phyloP scores from a whole-genome alignment of 2,329 filamentous ascomycete species.

The Trichoderma cornu-damae region DNA sequence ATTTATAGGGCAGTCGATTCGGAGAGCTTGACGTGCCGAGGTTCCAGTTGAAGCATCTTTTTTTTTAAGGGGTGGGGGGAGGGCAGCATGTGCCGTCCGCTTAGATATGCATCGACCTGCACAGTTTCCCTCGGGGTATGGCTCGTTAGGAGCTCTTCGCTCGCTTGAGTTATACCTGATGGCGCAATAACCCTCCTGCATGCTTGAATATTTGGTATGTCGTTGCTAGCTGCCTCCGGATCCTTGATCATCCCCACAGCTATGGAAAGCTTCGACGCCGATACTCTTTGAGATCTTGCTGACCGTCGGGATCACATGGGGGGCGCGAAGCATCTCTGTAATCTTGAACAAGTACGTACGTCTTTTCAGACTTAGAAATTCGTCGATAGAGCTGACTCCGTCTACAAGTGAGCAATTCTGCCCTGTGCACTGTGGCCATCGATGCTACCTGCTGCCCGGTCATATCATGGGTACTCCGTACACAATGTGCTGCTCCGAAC shows the following conservation, averaged over 20 bases:
- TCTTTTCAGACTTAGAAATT: background rate
- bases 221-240: background rate
- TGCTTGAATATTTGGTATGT: background rate
- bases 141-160: background rate
- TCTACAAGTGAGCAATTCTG: background rate
- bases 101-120: background rate
- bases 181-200: background rate
- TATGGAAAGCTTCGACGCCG: conserved; percentile 7
- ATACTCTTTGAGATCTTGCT: conserved; percentile 5
- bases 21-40: background rate
- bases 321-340: no score
- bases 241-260: background rate
- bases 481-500: background rate
- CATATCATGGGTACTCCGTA: background rate
- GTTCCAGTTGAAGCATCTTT: background rate
- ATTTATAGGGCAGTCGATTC: background rate
- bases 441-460: background rate
- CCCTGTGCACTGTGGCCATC: background rate
- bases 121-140: background rate
- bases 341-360: no score
- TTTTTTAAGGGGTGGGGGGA: no score
- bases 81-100: conserved; percentile 1
- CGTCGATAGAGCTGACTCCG: background rate
- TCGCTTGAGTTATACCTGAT: background rate
- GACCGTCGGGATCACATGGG: background rate